Evolutionary conservation across 768 basidiomycete species (phyloP).

Genomic region (Fomitopsis serialis): DNA sequence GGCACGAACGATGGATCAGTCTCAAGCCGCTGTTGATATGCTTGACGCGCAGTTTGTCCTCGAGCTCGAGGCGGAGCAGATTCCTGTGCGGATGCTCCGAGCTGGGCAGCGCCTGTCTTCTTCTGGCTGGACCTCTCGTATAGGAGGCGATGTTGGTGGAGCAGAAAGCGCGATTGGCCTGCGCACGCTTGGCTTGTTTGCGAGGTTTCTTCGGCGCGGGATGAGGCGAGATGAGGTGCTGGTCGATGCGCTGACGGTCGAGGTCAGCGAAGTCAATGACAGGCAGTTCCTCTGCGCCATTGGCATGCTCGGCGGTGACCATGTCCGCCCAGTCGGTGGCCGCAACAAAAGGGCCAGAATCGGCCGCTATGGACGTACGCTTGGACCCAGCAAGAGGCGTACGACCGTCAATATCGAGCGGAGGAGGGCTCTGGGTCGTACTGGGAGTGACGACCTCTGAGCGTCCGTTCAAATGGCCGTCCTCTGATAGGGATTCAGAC

Average conservation of each 20-base stretch:
- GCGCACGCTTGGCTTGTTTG: constrained; percentile 29
- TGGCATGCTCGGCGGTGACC: constrained; percentile 68
- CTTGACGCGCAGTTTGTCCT: constrained; percentile 71
- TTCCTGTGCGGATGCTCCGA: constrained; percentile 28
- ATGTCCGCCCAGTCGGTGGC: constrained; percentile 75
- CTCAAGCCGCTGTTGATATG: constrained; percentile 78
- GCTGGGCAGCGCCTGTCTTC: constrained; percentile 33
- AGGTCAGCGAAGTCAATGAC: constrained; percentile 78
- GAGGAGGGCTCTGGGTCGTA: constrained; percentile 55
- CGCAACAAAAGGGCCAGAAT: constrained; percentile 41
- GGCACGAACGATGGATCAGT: constrained; percentile 87
- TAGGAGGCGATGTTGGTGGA: constrained; percentile 28
- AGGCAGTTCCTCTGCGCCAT: constrained; percentile 63
- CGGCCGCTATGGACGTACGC: constrained; percentile 18
- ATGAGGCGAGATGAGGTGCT: constrained; percentile 16
- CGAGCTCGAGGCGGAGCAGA: constrained; percentile 30
- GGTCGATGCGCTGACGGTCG: constrained; percentile 25
- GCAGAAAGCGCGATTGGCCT: constrained; percentile 19
- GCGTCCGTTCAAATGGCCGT: constrained; percentile 44
- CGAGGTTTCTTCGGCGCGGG: constrained; percentile 18
- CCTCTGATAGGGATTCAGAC: constrained; percentile 51
- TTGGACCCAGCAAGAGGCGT: constrained; percentile 5
- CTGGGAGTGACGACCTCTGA: constrained; percentile 59
- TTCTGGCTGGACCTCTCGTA: constrained; percentile 20
- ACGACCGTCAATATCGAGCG: constrained; percentile 15